These are phyloP conservation scores for Volvox reticuliferus DNA, from an alignment of 139 green algal species.

Conservation along the genomic window DNA sequence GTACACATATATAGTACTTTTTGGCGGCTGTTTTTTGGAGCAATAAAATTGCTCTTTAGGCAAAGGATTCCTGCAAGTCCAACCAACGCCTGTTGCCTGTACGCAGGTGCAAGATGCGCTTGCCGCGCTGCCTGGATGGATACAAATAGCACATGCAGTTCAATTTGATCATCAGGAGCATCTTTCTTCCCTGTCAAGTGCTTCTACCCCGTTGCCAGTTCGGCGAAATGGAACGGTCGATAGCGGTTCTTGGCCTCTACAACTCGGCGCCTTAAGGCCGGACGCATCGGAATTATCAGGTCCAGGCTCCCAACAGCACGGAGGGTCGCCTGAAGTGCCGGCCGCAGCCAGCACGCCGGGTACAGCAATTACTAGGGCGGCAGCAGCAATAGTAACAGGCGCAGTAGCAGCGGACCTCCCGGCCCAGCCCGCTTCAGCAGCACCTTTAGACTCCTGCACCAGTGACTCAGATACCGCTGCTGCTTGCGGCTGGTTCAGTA, in stretches of 20 bases:
- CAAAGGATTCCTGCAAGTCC: background rate
- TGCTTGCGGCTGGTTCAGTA: slow-evolving; percentile 27
- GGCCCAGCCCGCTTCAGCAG: background rate
- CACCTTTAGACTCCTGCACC: background rate
- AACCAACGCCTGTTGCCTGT: background rate
- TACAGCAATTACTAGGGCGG: background rate
- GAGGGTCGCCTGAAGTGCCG: background rate
- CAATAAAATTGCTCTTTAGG: background rate
- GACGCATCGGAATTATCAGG: background rate
- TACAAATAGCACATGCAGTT: slow-evolving; percentile 5
- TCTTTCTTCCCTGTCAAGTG: background rate
- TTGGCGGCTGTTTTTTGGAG: background rate
- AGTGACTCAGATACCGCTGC: slow-evolving; percentile 10
- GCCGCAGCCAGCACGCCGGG: background rate
- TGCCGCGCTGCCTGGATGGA: slow-evolving; percentile 22
- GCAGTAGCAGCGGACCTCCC: background rate
- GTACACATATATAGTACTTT: background rate
- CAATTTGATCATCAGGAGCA: background rate
- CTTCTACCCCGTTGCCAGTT: slow-evolving; percentile 4
- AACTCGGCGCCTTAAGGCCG: background rate
- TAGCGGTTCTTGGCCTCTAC: background rate
- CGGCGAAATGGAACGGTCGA: background rate
- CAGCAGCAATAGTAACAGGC: too few species aligned
- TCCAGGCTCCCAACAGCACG: background rate
- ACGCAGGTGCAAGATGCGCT: slow-evolving; percentile 23